Evolutionary conservation across 2,329 filamentous ascomycete species (phyloP), one percentile per base, ranked within the genome.

Genomic region (Exserohilum rostratum): DNA sequence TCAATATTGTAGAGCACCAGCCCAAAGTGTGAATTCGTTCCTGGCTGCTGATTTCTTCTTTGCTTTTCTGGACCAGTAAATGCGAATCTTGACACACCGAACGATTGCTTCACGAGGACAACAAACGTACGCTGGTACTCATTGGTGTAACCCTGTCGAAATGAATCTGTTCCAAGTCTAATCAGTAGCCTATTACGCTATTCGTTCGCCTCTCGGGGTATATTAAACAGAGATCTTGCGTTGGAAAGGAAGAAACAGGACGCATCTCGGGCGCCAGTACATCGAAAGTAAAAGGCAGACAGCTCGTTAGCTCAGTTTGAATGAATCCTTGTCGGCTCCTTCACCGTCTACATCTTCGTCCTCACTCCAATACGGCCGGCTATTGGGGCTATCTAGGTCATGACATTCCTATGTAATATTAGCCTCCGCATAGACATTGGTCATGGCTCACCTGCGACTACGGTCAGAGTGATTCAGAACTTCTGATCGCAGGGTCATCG

Each of bases 391-490:
- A 30, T 47, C 40, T 9, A 35, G 15, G 40, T 45, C 45, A 22
- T 42, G 35, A 29, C 46, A 44, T 40, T 48, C 43, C 34, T 45
- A 18, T 42, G 40, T 34, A 44, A 40, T 35, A 42, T 53, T 37
- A 53, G 34, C 38, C 29, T 56, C 47, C 10, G 40, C 34, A 30
- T 50, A 37, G 33, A 46, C 35, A 30, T 33, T 46, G 9, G 35
- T 39, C 30, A 42, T 27, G 37, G 17, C 38, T 50, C 40, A 37
- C 25, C n/a, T 33, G 13, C 34, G 37, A 38, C 48, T 37, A 46
- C 45, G 18, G 47, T 57, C 12, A 57, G n/a, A 13, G 54, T 34
- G 12, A 53, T 42, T 17, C 46, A 53, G 20, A 48, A 15, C 20
- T 49, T 42, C 18, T 46, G 51, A 44, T 35, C 13, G 39, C 44